Conservation (phyloP, 2,329 filamentous ascomycete genomes). For the Trichoderma cornu-damae region DNA sequence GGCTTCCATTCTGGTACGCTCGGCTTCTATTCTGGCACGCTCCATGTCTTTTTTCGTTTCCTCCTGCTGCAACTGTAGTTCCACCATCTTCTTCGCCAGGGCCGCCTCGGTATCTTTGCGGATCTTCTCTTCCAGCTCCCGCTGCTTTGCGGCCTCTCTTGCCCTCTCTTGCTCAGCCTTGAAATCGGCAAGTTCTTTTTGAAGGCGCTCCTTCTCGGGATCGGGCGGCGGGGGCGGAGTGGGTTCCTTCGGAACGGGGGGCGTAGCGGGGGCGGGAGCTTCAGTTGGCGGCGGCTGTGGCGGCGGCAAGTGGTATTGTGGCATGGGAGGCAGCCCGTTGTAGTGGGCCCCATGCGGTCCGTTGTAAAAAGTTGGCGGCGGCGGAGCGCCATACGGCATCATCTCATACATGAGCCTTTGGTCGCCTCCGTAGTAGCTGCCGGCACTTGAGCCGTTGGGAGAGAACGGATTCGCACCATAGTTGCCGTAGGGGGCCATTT, state of each 20-base stretch:
- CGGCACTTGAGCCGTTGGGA: constrained; percentile 34
- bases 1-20: constrained; percentile 44
- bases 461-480: constrained; percentile 41
- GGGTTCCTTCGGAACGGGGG: constrained; percentile 36
- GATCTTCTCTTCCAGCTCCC: constrained; percentile 42
- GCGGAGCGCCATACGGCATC: constrained; percentile 42
- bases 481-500: constrained; percentile 46
- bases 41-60: constrained; percentile 45
- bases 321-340: constrained; percentile 30
- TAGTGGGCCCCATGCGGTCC: constrained; percentile 23
- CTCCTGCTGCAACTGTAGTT: constrained; percentile 39
- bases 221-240: constrained; percentile 36
- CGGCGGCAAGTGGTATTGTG: constrained; percentile 41
- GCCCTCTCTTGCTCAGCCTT: constrained; percentile 43
- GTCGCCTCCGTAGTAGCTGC: constrained; percentile 38
- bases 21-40: constrained; percentile 43
- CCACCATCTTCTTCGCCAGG: constrained; percentile 39
- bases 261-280: constrained; percentile 32
- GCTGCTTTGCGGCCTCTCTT: constrained; percentile 42
- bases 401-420: constrained; percentile 43
- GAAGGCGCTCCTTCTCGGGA: constrained; percentile 56
- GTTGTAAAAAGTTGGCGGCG: constrained; percentile 30
- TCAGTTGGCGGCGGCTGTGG: constrained; percentile 43
- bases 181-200: constrained; percentile 52
- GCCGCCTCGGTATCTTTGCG: constrained; percentile 44